These are phyloP conservation scores for Singerocomus rubriflavus DNA, from an alignment of 1,284 basidiomycete genomes.

Conservation along the genomic window DNA sequence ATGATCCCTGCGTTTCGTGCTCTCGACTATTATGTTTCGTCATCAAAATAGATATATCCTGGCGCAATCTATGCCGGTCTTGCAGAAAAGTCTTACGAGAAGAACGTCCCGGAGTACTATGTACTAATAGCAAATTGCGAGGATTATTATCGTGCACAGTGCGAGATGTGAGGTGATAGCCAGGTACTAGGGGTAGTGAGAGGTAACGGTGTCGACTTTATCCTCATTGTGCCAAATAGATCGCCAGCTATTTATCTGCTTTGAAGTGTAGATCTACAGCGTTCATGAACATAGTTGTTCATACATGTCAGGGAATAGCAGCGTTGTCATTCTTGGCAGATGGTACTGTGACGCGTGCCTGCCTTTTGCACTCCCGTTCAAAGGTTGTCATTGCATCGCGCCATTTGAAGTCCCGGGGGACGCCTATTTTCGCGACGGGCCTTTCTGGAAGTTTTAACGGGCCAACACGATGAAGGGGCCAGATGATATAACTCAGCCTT, in stretches of 20 bases:
- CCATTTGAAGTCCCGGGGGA: constrained; percentile 39
- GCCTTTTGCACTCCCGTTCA: constrained; percentile 44
- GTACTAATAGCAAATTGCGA: too few relatives aligned
- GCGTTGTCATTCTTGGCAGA: constrained; percentile 1
- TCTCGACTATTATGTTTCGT: too few relatives aligned
- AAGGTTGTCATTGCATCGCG: constrained; percentile 44
- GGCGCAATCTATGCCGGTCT: too few relatives aligned
- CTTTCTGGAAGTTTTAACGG: constrained; percentile 31
- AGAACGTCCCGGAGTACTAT: too few relatives aligned
- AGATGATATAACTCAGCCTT: constrained; percentile 55
- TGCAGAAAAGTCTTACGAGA: too few relatives aligned
- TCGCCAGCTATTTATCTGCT: neutral
- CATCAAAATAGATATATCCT: too few relatives aligned
- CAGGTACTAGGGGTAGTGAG: too few relatives aligned
- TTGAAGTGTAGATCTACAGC: neutral
- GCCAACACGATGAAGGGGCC: constrained; percentile 59
- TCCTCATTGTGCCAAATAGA: too few relatives aligned
- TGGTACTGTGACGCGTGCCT: constrained; percentile 38
- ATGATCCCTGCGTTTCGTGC: too few relatives aligned
- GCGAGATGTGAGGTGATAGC: too few relatives aligned
- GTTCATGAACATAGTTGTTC: neutral
- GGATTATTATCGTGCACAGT: too few relatives aligned
- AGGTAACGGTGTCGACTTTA: too few relatives aligned
- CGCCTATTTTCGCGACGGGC: constrained; percentile 19
- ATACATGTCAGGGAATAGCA: constrained; percentile 1